phyloP scores from a whole-genome alignment of 2,329 filamentous ascomycete species.

The Fusarium nygamai region DNA sequence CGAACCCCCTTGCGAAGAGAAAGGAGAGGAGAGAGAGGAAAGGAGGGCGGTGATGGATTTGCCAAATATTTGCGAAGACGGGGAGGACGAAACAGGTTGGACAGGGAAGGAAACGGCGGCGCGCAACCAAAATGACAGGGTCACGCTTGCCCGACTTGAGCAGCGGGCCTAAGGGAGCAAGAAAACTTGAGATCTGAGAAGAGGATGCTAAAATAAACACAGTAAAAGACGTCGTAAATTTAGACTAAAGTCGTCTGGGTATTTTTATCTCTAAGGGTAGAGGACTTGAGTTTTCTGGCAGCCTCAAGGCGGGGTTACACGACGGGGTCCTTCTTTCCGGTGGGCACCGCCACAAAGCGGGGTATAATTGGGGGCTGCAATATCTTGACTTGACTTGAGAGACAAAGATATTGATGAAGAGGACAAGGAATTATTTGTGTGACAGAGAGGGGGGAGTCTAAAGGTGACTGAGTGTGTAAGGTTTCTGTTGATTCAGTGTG shows the following conservation, averaged over 20 bases:
- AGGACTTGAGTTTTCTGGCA: not conserved
- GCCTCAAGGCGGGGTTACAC: slow-evolving; percentile 19
- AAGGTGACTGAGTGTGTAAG: not conserved
- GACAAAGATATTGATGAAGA: not conserved
- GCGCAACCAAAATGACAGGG: slow-evolving; percentile 34
- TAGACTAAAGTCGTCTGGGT: rapidly evolving
- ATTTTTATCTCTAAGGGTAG: rapidly evolving
- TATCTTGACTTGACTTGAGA: not conserved
- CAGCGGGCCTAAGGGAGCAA: not conserved
- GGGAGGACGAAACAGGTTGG: slow-evolving; percentile 8
- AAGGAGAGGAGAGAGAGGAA: slow-evolving; percentile 13
- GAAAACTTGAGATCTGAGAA: not conserved
- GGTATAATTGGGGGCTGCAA: slow-evolving; percentile 14
- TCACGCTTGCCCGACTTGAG: slow-evolving; percentile 35
- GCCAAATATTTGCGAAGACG: slow-evolving; percentile 32
- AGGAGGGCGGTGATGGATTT: slow-evolving; percentile 28
- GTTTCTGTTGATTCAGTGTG: not conserved
- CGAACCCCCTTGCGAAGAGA: slow-evolving; percentile 28
- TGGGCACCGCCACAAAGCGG: slow-evolving; percentile 43
- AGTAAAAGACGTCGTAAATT: rapidly evolving
- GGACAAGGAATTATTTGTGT: not conserved
- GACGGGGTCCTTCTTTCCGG: slow-evolving; percentile 18
- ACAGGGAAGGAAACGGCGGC: slow-evolving; percentile 23
- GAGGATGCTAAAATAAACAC: rapidly evolving
- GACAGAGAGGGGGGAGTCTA: rapidly evolving